A percentile compares a stretch with the other conserved stretches of the same genome.
phyloP scores from a whole-genome alignment of 75 land plant genomes.

The Picea glauca region DNA sequence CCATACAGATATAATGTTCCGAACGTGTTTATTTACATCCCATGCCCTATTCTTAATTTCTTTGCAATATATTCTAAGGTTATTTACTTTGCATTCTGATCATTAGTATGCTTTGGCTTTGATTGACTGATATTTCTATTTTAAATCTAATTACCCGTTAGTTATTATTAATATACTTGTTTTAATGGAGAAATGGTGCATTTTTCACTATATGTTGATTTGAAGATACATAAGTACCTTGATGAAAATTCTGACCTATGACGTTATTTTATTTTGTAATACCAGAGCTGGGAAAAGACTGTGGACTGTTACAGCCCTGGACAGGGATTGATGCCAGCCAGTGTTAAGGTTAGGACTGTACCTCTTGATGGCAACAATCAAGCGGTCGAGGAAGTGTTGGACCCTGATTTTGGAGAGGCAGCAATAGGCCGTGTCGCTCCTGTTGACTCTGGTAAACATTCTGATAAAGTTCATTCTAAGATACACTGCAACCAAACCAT shows the following conservation, averaged over 20 bases:
- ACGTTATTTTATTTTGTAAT: conserved; percentile 6
- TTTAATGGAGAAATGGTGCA: background rate
- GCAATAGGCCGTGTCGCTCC: conserved; percentile 89
- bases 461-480: background rate
- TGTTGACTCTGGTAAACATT: conserved; percentile 71
- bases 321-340: conserved; percentile 86
- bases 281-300: conserved; percentile 84
- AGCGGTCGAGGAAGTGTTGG: conserved; percentile 63
- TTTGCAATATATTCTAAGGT: background rate
- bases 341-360: conserved; percentile 69
- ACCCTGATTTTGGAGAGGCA: conserved; percentile 90
- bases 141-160: background rate
- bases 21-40: too few species aligned
- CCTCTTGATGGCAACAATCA: conserved; percentile 56
- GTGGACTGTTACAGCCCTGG: conserved; percentile 91
- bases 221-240: background rate
- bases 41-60: too few species aligned
- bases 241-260: background rate
- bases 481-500: background rate
- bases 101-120: background rate
- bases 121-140: background rate
- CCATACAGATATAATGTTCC: too few species aligned
- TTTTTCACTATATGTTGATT: background rate
- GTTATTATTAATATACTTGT: background rate
- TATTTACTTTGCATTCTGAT: background rate